phyloP scores from a whole-genome alignment of 164 flowering plant genomes.

The Brasenia schreberi region DNA sequence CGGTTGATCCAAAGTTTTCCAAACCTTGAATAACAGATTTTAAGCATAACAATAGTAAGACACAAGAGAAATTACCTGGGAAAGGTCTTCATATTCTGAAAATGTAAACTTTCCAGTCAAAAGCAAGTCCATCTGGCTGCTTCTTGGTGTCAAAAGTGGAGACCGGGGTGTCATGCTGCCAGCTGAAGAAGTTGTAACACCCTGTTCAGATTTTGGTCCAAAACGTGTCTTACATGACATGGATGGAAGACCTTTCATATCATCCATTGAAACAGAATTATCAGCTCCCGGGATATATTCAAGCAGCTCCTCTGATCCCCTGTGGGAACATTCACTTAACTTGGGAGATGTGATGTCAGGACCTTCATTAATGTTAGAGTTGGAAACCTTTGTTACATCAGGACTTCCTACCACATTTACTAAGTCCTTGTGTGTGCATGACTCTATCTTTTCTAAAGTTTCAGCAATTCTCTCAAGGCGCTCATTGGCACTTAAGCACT shows the following conservation, averaged over 20 bases:
- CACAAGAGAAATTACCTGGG: constrained; percentile 43
- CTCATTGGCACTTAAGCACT: constrained; percentile 83
- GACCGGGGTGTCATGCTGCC: constrained; percentile 99
- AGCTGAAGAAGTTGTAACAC: constrained; percentile 95
- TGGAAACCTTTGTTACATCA: constrained; percentile 75
- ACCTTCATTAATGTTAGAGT: constrained; percentile 89
- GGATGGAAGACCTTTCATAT: constrained; percentile 69
- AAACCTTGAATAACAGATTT: no score
- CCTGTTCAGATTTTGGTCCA: constrained; percentile 99
- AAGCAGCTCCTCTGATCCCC: constrained; percentile 99
- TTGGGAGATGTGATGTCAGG: constrained; percentile 79
- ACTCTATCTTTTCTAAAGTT: constrained; percentile 84
- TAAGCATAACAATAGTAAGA: no score
- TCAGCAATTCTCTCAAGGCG: constrained; percentile 76
- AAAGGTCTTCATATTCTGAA: constrained; percentile 79
- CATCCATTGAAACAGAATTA: constrained; percentile 59
- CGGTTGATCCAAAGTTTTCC: no score
- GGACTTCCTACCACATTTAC: constrained; percentile 64
- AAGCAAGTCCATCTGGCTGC: constrained; percentile 74
- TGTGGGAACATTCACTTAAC: constrained; percentile 85
- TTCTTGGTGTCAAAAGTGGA: constrained; percentile 77
- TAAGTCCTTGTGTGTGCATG: constrained; percentile 60
- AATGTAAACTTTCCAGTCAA: constrained; percentile 68
- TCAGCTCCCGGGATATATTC: constrained; percentile 81
- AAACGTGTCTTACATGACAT: constrained; percentile 93